Evolutionary conservation across 495 filamentous ascomycete species (phyloP).

Genomic region (Xylaria acuta): DNA sequence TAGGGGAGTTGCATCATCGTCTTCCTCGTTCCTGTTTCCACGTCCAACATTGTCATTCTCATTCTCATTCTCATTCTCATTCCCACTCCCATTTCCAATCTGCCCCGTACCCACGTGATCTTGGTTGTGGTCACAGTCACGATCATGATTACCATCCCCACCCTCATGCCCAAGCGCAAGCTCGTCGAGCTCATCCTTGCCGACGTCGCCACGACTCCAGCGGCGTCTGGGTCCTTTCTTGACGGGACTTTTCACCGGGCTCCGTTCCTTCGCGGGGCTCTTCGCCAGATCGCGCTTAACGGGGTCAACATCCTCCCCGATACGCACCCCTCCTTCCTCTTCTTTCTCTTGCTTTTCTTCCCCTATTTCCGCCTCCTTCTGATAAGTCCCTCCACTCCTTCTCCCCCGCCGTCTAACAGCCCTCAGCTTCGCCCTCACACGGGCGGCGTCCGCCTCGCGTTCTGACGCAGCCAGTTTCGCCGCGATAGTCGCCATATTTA

Average conservation of each 20-base stretch:
- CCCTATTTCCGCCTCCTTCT: background rate
- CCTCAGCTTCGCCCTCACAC: constrained; percentile 61
- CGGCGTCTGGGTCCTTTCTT: constrained; percentile 15
- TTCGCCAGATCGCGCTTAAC: background rate
- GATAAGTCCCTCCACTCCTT: constrained; percentile 9
- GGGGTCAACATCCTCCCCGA: constrained; percentile 2
- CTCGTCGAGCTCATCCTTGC: constrained; percentile 20
- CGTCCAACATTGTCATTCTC: background rate
- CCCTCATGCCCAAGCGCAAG: constrained; percentile 11
- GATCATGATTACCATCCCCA: background rate
- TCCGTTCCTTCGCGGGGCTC: background rate
- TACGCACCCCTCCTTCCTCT: background rate
- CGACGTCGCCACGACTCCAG: background rate
- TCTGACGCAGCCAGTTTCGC: constrained; percentile 63
- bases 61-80: background rate
- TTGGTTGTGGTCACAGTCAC: background rate
- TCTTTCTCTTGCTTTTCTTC: background rate
- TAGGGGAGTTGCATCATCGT: background rate
- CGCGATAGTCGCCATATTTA: constrained; percentile 60
- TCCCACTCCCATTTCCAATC: background rate
- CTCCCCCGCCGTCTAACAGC: constrained; percentile 42
- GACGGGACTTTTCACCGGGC: background rate
- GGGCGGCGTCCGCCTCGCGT: constrained; percentile 61
- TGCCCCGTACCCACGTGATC: background rate
- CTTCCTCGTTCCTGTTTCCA: background rate